Conservation (phyloP, 441 rosid species). For the Corymbia citriodora region DNA sequence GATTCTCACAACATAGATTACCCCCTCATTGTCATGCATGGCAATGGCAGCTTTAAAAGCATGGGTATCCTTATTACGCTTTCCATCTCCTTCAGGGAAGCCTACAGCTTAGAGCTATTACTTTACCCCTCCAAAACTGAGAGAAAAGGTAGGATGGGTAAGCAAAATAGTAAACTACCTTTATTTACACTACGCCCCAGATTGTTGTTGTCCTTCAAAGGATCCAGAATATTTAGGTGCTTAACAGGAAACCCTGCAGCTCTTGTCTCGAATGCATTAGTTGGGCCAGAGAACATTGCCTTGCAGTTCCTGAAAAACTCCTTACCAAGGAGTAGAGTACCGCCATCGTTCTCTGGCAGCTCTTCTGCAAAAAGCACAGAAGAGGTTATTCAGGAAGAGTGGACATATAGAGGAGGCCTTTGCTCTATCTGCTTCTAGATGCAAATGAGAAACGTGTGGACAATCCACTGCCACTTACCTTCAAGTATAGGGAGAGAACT, state of each 20-base stretch:
- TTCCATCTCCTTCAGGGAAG: not conserved
- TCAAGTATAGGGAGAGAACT: slow-evolving; percentile 43
- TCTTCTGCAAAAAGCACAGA: slow-evolving; percentile 25
- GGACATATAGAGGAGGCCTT: not conserved
- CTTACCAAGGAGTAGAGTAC: slow-evolving; percentile 44
- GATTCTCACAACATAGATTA: not conserved
- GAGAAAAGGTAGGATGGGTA: not conserved
- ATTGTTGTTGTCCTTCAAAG: slow-evolving; percentile 79
- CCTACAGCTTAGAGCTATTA: not conserved
- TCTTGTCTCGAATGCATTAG: slow-evolving; percentile 27
- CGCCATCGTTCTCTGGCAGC: slow-evolving; percentile 25
- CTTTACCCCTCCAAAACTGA: not conserved
- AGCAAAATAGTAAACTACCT: slow-evolving; percentile 34
- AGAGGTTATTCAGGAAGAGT: not conserved
- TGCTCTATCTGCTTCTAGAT: not conserved
- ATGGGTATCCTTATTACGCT: not conserved
- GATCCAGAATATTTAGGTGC: slow-evolving; percentile 84
- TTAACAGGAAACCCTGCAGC: slow-evolving; percentile 42
- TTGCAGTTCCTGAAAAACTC: slow-evolving; percentile 47
- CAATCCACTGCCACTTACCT: slow-evolving; percentile 35
- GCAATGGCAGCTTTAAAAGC: not conserved
- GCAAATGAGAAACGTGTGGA: slow-evolving; percentile 2
- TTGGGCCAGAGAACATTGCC: slow-evolving; percentile 39
- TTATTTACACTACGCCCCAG: slow-evolving; percentile 86
- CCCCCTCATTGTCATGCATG: not conserved